These are phyloP conservation scores for Xerocomus brunneocitrinus DNA, from an alignment of 768 basidiomycete genomes.

Conservation along the genomic window DNA sequence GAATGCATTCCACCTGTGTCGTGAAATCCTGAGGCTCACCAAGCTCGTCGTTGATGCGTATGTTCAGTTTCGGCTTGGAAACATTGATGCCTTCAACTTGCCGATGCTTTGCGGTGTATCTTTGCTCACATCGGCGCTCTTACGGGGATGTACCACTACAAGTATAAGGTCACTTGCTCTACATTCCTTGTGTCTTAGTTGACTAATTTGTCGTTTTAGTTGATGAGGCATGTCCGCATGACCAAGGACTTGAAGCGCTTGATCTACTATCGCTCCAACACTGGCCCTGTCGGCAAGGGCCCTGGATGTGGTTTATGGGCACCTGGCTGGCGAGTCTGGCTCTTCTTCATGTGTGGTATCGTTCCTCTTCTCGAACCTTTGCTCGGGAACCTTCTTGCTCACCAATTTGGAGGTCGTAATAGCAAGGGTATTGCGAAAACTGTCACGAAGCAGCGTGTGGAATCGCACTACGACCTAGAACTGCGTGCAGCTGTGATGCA, in stretches of 20 bases:
- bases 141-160: conserved; percentile 99
- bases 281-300: conserved; percentile 98
- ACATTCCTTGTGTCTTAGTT: not conserved
- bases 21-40: conserved; percentile 95
- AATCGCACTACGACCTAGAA: conserved; percentile 97
- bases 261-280: conserved; percentile 99
- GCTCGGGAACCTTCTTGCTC: conserved; percentile 95
- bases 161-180: conserved; percentile 75
- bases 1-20: conserved; percentile 97
- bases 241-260: conserved; percentile 98
- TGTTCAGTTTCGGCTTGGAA: conserved; percentile 97
- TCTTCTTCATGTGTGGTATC: conserved; percentile 99
- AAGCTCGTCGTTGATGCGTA: conserved; percentile 99
- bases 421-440: conserved; percentile 96
- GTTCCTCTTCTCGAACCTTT: conserved; percentile 96
- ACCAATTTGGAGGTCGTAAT: conserved; percentile 98
- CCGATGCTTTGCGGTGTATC: conserved; percentile 96
- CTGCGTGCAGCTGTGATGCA: conserved; percentile 99
- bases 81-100: conserved; percentile 99
- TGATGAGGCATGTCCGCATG: conserved; percentile 99
- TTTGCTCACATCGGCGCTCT: conserved; percentile 96
- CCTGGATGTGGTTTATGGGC: conserved; percentile 99
- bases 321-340: conserved; percentile 98
- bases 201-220: conserved; percentile 36
- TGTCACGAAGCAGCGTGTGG: conserved; percentile 98